phyloP scores from a whole-genome alignment of 352 stramenopile species.

The Pythium brassicae region DNA sequence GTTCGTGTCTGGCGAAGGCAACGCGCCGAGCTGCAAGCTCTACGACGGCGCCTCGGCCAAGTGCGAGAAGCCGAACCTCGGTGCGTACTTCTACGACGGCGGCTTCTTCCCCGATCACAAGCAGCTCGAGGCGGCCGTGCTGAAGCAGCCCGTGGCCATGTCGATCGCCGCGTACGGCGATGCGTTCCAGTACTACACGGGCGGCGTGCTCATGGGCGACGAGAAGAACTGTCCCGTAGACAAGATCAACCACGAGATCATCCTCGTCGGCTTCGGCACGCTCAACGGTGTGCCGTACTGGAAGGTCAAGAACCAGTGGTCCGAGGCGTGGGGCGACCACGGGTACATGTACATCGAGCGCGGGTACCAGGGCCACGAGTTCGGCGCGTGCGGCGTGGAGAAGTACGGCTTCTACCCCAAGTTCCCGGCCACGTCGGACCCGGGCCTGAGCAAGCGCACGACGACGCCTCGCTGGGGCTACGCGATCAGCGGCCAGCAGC shows the following conservation, averaged over 20 bases:
- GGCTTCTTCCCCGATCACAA: slow-evolving; percentile 7
- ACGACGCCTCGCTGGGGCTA: background rate
- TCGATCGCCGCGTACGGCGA: background rate
- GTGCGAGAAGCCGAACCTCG: slow-evolving; percentile 11
- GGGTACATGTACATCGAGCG: slow-evolving; percentile 31
- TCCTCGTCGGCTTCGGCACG: slow-evolving; percentile 29
- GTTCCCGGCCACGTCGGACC: background rate
- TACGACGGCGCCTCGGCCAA: slow-evolving; percentile 10
- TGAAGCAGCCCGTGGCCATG: slow-evolving; percentile 2
- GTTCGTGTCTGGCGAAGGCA: slow-evolving; percentile 4
- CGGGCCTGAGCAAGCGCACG: background rate
- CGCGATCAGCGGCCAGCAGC: background rate
- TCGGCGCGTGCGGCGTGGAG: slow-evolving; percentile 56
- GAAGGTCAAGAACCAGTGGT: slow-evolving; percentile 45
- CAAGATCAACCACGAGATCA: slow-evolving; percentile 19
- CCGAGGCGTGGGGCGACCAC: slow-evolving; percentile 23
- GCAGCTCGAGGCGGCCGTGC: slow-evolving; percentile 4
- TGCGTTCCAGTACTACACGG: slow-evolving; percentile 6
- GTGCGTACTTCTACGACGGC: slow-evolving; percentile 3
- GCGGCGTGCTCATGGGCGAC: slow-evolving; percentile 9
- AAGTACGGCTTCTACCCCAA: slow-evolving; percentile 42
- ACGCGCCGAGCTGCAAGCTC: background rate
- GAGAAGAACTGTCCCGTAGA: background rate
- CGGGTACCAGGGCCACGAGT: slow-evolving; percentile 28
- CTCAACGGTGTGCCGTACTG: slow-evolving; percentile 18